phyloP scores from a whole-genome alignment of 176 grass and related monocot genomes.

The Oryza meyeriana region DNA sequence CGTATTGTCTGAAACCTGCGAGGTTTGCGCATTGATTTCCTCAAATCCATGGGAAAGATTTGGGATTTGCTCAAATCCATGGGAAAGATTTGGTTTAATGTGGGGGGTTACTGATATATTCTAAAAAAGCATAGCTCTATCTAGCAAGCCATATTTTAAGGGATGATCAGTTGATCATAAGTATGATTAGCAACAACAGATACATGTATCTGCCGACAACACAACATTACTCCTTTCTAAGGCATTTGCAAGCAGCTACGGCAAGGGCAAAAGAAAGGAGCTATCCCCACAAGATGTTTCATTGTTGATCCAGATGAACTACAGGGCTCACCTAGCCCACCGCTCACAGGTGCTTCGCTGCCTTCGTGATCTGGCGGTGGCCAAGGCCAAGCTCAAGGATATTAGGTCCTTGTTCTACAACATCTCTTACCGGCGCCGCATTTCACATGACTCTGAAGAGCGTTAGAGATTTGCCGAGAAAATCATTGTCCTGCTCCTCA shows the following conservation, averaged over 20 bases:
- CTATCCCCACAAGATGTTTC: constrained; percentile 67
- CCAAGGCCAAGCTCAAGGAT: constrained; percentile 88
- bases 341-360: constrained; percentile 82
- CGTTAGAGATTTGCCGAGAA: constrained; percentile 82
- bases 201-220: neutral
- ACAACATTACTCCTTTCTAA: neutral
- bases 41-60: no score
- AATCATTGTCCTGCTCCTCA: constrained; percentile 85
- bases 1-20: neutral
- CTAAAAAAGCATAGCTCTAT: neutral
- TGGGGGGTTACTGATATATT: neutral
- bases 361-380: constrained; percentile 76
- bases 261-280: constrained; percentile 80
- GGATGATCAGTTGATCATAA: no score
- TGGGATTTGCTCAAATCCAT: no score
- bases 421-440: constrained; percentile 56
- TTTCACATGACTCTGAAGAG: constrained; percentile 48
- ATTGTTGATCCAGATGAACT: constrained; percentile 77
- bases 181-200: neutral
- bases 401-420: constrained; percentile 74
- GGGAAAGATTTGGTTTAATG: no score
- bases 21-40: neutral
- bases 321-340: constrained; percentile 72
- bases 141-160: no score
- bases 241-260: constrained; percentile 55